Conservation (phyloP, 345 rosid species). For the Microthlaspi erraticum region DNA sequence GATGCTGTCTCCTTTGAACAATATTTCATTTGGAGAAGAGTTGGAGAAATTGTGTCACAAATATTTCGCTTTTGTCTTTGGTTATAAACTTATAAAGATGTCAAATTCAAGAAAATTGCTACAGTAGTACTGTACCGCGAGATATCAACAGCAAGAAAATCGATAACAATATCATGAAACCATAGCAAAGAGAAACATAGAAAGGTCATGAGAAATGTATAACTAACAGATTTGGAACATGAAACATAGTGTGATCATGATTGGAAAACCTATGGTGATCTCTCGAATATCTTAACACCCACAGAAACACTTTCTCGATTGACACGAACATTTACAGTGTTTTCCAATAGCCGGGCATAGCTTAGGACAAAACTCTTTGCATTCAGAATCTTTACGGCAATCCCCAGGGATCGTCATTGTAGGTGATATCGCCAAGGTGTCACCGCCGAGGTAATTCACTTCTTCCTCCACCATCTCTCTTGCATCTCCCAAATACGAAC, state of each 20-base stretch:
- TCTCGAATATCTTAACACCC: too few species aligned
- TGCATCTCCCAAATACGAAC: too few species aligned
- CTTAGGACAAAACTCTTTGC: slow-evolving; percentile 28
- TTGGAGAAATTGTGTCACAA: slow-evolving; percentile 58
- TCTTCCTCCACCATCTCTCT: too few species aligned
- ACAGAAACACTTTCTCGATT: slow-evolving; percentile 27
- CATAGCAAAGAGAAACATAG: slow-evolving; percentile 48
- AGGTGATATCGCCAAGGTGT: background rate
- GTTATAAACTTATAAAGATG: slow-evolving; percentile 71
- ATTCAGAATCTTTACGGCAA: slow-evolving; percentile 24
- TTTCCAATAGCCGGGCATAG: background rate
- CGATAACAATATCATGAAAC: slow-evolving; percentile 46
- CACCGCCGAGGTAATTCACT: background rate
- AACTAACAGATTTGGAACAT: background rate
- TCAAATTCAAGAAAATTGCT: slow-evolving; percentile 71
- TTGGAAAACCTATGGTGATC: too few species aligned
- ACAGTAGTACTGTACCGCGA: slow-evolving; percentile 50
- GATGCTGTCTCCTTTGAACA: too few species aligned
- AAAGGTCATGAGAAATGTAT: background rate
- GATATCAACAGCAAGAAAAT: slow-evolving; percentile 41
- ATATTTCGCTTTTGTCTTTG: slow-evolving; percentile 63
- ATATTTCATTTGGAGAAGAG: slow-evolving; percentile 88
- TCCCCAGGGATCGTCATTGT: slow-evolving; percentile 21
- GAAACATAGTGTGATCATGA: slow-evolving; percentile 12
- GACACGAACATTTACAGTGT: background rate